Conservation (phyloP, 2,329 filamentous ascomycete genomes). For the Cercospora sp. region DNA sequence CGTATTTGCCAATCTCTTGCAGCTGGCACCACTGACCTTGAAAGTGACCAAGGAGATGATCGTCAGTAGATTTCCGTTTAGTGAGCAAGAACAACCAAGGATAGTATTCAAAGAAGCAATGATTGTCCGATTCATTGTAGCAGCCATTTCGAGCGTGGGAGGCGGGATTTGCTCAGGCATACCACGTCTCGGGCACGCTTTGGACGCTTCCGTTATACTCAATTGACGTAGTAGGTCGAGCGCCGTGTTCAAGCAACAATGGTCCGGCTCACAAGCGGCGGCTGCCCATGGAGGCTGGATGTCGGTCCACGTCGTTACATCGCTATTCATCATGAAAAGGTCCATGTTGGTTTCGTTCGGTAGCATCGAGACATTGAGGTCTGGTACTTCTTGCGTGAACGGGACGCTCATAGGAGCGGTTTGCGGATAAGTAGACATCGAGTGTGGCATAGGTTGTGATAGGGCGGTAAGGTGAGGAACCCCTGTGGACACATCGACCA, state of each 20-base stretch:
- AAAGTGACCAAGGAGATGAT: conserved; percentile 9
- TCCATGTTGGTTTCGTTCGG: conserved; percentile 5
- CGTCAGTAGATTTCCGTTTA: conserved; percentile 8
- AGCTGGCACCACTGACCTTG: neutral
- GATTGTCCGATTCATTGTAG: conserved; percentile 6
- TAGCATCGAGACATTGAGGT: neutral
- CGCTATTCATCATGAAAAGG: conserved; percentile 6
- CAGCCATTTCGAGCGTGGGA: conserved; percentile 10
- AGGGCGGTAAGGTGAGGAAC: neutral
- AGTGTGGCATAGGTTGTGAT: neutral
- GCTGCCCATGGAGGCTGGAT: neutral
- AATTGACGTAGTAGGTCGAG: conserved; percentile 3
- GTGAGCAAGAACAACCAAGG: conserved; percentile 7
- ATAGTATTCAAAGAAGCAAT: conserved; percentile 2
- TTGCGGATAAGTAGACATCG: neutral
- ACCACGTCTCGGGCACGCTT: conserved; percentile 3
- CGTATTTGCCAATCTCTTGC: neutral
- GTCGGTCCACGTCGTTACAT: conserved; percentile 1
- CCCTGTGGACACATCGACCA: neutral
- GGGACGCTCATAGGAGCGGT: neutral
- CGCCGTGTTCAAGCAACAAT: conserved; percentile 8
- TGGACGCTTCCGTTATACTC: conserved; percentile 5
- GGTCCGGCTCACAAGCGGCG: conserved; percentile 1
- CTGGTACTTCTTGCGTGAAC: neutral
- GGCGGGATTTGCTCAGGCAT: conserved; percentile 9